Evolutionary conservation across 148 eudicot species (phyloP).

Genomic region (Fagopyrum tataricum): DNA sequence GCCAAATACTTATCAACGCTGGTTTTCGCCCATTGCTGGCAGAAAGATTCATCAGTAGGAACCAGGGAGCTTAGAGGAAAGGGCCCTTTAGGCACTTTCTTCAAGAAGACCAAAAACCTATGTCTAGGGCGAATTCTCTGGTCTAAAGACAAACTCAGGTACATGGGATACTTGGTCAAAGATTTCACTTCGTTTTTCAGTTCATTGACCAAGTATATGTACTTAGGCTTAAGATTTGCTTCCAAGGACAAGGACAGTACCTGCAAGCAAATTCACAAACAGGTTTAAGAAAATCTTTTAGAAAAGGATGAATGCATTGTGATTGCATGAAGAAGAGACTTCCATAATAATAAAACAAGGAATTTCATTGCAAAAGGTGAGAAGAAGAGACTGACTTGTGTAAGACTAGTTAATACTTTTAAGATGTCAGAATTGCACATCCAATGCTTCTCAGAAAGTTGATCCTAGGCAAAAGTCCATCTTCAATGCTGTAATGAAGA

Average conservation of each 20-base stretch:
- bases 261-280: slow-evolving; percentile 31
- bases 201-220: slow-evolving; percentile 74
- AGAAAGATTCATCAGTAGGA: slow-evolving; percentile 85
- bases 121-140: slow-evolving; percentile 97
- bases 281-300: neutral
- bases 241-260: slow-evolving; percentile 92
- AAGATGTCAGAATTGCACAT: slow-evolving; percentile 68
- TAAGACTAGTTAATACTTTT: slow-evolving; percentile 80
- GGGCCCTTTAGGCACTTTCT: slow-evolving; percentile 86
- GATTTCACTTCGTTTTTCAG: slow-evolving; percentile 78
- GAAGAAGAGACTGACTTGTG: slow-evolving; percentile 50
- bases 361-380: neutral
- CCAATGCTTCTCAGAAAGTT: slow-evolving; percentile 85
- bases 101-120: slow-evolving; percentile 70
- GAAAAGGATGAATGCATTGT: neutral
- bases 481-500: slow-evolving; percentile 94
- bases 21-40: slow-evolving; percentile 91
- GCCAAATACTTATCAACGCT: slow-evolving; percentile 73
- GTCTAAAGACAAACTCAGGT: slow-evolving; percentile 89
- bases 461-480: slow-evolving; percentile 75
- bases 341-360: neutral
- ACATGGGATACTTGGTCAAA: slow-evolving; percentile 83
- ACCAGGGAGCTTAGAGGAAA: slow-evolving; percentile 86
- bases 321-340: neutral
- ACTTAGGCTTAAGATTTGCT: slow-evolving; percentile 87